Evolutionary conservation across 805 yeast genomes (phyloP), one percentile per base, ranked within the genome.

Genomic region (Candida takata): DNA sequence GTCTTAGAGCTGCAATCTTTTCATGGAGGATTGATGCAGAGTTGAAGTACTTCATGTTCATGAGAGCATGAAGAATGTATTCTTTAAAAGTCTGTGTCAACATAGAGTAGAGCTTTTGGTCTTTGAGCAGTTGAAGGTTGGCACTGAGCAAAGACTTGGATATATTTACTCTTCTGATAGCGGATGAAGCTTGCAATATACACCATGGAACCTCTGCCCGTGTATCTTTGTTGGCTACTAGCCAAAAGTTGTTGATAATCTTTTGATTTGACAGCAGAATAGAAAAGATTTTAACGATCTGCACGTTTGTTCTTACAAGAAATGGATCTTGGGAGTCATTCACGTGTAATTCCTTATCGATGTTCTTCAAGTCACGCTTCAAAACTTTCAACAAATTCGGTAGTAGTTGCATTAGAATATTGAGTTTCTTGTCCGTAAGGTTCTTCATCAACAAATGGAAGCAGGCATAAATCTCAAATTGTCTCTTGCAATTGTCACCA

Each of bases 381-480:
- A 45, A 21, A 4, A 40, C 13, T 7, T 24, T 32, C 4, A 38
- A 14, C 4, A 50, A 27, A 3, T 38, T 45, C 3, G 37, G 18
- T 6, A 51, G 19, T 8, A 18, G 21, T 0, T 36, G 15, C 2
- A 33, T 8, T 9, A 50, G 26, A 4, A 40, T 18, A 0, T 25
- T n/a, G 0, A 36, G 20, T 18, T 36, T 44, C 17, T 29, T 40
- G 9, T 51, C 54, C 6, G 37, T 36, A 5, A 50, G 21, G 12
- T 52, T 52, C 25, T 49, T 53, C 5, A 53, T 15, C 2, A 53
- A 27, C 2, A 41, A 16, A 27, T 43, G 45, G 24, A 50, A 39
- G 0, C 52, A 39, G 3, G 56, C 54, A 35, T 53, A 53, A 5
- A 53, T 44, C 34, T 53, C 58, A 40, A 52, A 53, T 25, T 41